Evolutionary conservation across 345 rosid genomes (phyloP).

Genomic region (Eucalyptus tenuipes): DNA sequence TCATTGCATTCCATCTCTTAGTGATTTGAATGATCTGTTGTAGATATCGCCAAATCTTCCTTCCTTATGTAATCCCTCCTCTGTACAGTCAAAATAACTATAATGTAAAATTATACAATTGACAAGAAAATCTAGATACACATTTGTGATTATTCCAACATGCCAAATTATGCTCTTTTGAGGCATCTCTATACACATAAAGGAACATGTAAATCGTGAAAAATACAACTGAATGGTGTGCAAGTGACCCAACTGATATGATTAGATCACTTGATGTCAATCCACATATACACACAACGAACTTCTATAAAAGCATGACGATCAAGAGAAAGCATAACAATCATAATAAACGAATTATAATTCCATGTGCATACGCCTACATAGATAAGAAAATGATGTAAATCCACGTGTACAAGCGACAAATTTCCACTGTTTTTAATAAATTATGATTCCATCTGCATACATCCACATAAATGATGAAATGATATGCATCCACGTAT

Average conservation of each 20-base stretch:
- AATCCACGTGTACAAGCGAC: not conserved
- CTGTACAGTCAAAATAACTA: not conserved
- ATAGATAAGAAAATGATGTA: not conserved
- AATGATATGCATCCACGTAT: not conserved
- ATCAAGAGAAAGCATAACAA: not conserved
- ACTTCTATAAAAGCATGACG: not conserved
- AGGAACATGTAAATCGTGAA: not conserved
- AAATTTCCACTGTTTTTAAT: not conserved
- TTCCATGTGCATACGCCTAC: not conserved
- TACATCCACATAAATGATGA: not conserved
- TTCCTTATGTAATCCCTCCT: not conserved
- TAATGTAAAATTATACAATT: not conserved
- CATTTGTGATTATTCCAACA: not conserved
- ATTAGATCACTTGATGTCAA: not conserved
- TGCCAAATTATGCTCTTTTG: not conserved
- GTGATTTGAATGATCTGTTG: not conserved
- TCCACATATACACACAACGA: not conserved
- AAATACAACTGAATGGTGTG: not conserved
- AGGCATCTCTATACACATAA: not conserved
- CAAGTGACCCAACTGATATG: not conserved
- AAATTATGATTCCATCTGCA: not conserved
- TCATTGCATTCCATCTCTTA: not conserved
- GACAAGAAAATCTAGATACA: not conserved
- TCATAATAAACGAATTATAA: not conserved
- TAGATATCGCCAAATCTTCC: not conserved